Evolutionary conservation across 1,139 yeast species (phyloP).

Genomic region (Geotrichum histeridarum): DNA sequence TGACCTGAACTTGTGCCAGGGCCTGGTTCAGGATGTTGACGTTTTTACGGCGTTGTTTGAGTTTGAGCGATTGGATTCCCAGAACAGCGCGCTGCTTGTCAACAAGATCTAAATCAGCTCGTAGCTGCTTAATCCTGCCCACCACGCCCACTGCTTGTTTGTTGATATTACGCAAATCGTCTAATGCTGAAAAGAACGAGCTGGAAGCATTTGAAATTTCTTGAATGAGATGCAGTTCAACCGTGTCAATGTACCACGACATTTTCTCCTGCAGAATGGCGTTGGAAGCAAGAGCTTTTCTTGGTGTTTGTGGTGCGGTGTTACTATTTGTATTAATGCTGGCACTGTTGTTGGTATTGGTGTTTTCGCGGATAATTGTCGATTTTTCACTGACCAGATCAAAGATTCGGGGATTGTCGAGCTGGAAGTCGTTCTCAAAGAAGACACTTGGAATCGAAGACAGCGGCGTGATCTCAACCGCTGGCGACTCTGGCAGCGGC

Average conservation of each 20-base stretch:
- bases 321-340: no score
- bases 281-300: constrained; percentile 42
- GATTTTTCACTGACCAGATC: constrained; percentile 61
- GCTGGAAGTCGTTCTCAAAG: constrained; percentile 61
- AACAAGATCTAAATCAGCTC: constrained; percentile 35
- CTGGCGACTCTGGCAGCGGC: constrained; percentile 18
- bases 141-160: constrained; percentile 52
- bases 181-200: constrained; percentile 78
- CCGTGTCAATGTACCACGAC: constrained; percentile 76
- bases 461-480: constrained; percentile 28
- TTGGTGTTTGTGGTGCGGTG: constrained; percentile 19
- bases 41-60: constrained; percentile 53
- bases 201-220: constrained; percentile 83
- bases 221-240: constrained; percentile 71
- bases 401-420: constrained; percentile 86
- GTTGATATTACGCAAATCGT: constrained; percentile 64
- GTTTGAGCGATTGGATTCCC: constrained; percentile 51
- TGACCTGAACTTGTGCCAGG: constrained; percentile 56
- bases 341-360: constrained; percentile 15
- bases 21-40: constrained; percentile 60
- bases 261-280: constrained; percentile 70
- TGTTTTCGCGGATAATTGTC: constrained; percentile 32
- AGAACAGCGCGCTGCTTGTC: constrained; percentile 49
- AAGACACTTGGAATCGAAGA: constrained; percentile 62
- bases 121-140: constrained; percentile 45